Evolutionary conservation across 805 yeast genomes (phyloP).

Genomic region (Diddensiella transvaalensis): DNA sequence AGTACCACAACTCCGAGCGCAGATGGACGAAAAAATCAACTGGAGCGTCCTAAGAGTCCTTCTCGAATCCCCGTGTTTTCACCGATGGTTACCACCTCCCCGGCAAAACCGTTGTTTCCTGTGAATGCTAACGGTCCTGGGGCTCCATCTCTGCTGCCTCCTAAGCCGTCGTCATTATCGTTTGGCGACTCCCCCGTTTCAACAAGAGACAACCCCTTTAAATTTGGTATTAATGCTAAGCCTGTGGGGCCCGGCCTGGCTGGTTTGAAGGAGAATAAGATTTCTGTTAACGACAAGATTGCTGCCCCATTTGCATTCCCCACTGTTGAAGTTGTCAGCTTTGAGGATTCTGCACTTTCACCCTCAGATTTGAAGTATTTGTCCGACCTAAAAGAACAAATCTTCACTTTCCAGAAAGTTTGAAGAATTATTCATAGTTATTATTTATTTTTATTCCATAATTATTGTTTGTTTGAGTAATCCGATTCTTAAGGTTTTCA

Average conservation of each 20-base stretch:
- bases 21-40: too few species aligned
- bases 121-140: not conserved
- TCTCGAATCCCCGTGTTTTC: slow-evolving; percentile 11
- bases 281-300: too few species aligned
- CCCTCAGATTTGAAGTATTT: not conserved
- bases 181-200: slow-evolving; percentile 3
- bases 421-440: too few species aligned
- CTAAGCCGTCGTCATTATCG: not conserved
- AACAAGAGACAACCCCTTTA: slow-evolving; percentile 3
- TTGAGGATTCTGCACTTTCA: not conserved
- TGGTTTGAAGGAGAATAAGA: too few species aligned
- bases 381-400: not conserved
- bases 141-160: not conserved
- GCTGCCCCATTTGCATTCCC: not conserved
- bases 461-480: too few species aligned
- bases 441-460: too few species aligned
- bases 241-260: too few species aligned
- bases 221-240: slow-evolving; percentile 4
- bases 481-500: too few species aligned
- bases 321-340: not conserved
- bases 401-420: not conserved
- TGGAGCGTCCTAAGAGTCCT: not conserved
- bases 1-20: not conserved
- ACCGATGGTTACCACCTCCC: slow-evolving; percentile 7
- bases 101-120: slow-evolving; percentile 16